phyloP scores from a whole-genome alignment of 2,329 filamentous ascomycete genomes.

The Ascosphaera pollenicola region DNA sequence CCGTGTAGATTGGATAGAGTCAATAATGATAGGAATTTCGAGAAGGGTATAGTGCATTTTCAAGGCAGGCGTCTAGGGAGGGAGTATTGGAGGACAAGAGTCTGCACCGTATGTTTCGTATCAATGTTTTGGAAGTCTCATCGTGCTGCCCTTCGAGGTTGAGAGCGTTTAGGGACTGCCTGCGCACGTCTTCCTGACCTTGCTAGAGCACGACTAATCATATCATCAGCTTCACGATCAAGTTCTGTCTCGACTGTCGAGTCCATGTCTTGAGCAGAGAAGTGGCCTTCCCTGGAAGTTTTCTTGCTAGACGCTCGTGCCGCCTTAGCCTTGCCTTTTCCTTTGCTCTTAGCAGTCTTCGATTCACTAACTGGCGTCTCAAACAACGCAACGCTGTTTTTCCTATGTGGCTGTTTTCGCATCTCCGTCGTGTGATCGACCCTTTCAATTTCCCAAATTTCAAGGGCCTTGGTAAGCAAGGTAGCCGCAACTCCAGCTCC shows the following conservation, averaged over 20 bases:
- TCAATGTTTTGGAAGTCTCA: no score
- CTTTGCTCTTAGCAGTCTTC: conserved; percentile 11
- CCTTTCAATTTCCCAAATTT: conserved; percentile 23
- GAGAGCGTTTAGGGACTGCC: no score
- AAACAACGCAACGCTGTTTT: conserved; percentile 1
- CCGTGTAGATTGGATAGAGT: no score
- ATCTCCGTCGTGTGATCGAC: conserved; percentile 8
- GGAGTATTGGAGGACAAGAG: no score
- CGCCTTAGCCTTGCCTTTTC: conserved; percentile 6
- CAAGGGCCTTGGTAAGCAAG: conserved; percentile 21
- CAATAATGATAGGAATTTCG: no score
- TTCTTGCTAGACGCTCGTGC: no score
- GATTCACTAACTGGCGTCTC: conserved; percentile 7
- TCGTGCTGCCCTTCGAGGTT: no score
- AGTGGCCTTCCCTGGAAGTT: no score
- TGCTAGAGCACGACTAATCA: conserved; percentile 18
- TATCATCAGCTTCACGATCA: conserved; percentile 20
- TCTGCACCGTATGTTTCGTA: no score
- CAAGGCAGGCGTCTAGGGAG: no score
- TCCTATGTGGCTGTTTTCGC: conserved; percentile 3
- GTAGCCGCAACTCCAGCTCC: conserved; percentile 25
- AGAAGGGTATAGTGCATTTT: no score
- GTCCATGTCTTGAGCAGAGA: no score
- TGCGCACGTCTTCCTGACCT: conserved; percentile 7
- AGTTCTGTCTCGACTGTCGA: conserved; percentile 18